Percentiles rank a stretch among this genome's conserved stretches.
phyloP scores from a whole-genome alignment of 1,284 basidiomycete genomes.

The Ganoderma resinaceum region DNA sequence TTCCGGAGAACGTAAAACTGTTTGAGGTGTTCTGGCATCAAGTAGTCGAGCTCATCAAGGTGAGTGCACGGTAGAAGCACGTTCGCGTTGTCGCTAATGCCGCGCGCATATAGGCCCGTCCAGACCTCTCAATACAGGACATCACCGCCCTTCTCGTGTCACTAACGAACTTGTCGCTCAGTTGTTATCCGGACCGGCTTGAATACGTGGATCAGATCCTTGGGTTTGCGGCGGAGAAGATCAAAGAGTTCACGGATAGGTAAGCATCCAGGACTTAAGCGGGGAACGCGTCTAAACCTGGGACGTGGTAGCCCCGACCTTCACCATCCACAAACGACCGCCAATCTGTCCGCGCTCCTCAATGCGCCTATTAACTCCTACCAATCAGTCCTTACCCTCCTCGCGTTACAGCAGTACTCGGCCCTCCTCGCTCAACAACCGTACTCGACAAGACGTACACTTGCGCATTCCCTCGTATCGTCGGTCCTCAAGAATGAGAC shows the following conservation, averaged over 20 bases:
- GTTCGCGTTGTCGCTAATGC: slow-evolving; percentile 9
- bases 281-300: neutral
- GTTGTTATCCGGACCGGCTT: slow-evolving; percentile 93
- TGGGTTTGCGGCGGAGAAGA: slow-evolving; percentile 85
- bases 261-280: slow-evolving; percentile 41
- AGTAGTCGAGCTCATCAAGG: slow-evolving; percentile 96
- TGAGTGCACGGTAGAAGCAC: slow-evolving; percentile 39
- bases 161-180: slow-evolving; percentile 89
- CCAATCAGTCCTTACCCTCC: slow-evolving; percentile 90
- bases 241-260: slow-evolving; percentile 85
- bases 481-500: slow-evolving; percentile 96
- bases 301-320: slow-evolving; percentile 73
- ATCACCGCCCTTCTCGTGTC: slow-evolving; percentile 94
- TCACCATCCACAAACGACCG: slow-evolving; percentile 84
- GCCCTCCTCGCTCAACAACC: slow-evolving; percentile 85
- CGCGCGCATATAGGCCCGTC: slow-evolving; percentile 72
- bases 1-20: slow-evolving; percentile 90
- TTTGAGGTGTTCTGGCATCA: slow-evolving; percentile 99
- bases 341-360: slow-evolving; percentile 89
- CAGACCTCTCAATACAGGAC: slow-evolving; percentile 94
- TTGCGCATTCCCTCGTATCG: slow-evolving; percentile 91
- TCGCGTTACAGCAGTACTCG: slow-evolving; percentile 89
- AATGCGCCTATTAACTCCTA: slow-evolving; percentile 94
- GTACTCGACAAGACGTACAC: slow-evolving; percentile 86
- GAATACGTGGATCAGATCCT: slow-evolving; percentile 97